Evolutionary conservation across 495 filamentous ascomycete genomes (phyloP).

Genomic region (Geopyxis carbonaria): DNA sequence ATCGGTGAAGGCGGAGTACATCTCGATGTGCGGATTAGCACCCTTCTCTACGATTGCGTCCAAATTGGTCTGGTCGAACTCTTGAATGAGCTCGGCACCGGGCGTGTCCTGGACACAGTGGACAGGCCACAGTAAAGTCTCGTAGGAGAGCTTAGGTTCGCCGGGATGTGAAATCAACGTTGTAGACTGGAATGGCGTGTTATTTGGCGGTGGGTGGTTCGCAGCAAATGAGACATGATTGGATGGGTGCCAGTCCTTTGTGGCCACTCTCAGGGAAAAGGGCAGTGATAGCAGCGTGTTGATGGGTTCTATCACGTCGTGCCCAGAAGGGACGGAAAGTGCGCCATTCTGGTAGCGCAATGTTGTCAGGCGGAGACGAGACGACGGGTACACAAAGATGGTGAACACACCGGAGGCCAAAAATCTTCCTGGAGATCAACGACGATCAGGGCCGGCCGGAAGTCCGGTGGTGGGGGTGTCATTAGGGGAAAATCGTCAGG

Average conservation of each 20-base stretch:
- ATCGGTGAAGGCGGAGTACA: constrained; percentile 79
- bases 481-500: no score
- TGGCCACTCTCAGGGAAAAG: constrained; percentile 59
- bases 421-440: constrained; percentile 96
- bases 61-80: constrained; percentile 44
- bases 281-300: constrained; percentile 60
- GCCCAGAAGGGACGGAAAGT: constrained; percentile 58
- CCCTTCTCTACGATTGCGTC: constrained; percentile 64
- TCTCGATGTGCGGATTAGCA: constrained; percentile 53
- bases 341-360: constrained; percentile 47
- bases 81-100: constrained; percentile 59
- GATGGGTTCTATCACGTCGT: constrained; percentile 48
- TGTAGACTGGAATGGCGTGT: constrained; percentile 46
- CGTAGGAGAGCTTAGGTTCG: constrained; percentile 44
- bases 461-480: constrained; percentile 12
- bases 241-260: constrained; percentile 73
- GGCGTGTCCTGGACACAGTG: constrained; percentile 66
- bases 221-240: constrained; percentile 79
- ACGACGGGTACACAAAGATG: background rate
- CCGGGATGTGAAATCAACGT: constrained; percentile 50
- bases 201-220: constrained; percentile 49
- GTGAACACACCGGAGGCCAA: constrained; percentile 58
- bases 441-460: constrained; percentile 48
- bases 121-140: constrained; percentile 65
- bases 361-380: constrained; percentile 1